phyloP scores from a whole-genome alignment of 306 rosid genomes.

The Glycyrrhiza uralensis region DNA sequence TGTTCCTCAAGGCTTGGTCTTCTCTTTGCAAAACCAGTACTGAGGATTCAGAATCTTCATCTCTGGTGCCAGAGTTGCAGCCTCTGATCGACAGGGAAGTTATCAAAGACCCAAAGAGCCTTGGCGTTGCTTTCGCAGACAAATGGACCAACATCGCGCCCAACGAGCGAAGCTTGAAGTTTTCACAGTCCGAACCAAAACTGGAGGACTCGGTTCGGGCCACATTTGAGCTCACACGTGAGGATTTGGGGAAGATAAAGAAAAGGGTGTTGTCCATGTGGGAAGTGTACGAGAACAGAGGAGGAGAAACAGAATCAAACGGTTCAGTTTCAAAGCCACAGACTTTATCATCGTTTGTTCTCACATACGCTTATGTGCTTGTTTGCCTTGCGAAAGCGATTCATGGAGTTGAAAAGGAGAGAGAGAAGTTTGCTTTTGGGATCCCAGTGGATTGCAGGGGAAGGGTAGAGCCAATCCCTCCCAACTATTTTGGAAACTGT shows the following conservation, averaged over 20 bases:
- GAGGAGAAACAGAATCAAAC: not conserved
- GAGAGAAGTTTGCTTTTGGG: not conserved
- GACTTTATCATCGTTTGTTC: constrained; percentile 31
- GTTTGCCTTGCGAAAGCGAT: constrained; percentile 34
- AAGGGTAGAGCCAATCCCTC: constrained; percentile 13
- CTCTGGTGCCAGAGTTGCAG: constrained; percentile 19
- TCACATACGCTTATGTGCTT: constrained; percentile 22
- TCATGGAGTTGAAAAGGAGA: not conserved
- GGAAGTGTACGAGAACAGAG: not conserved
- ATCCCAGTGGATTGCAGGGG: constrained; percentile 11
- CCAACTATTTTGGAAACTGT: constrained; percentile 20
- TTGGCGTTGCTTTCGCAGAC: not conserved
- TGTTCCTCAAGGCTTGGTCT: constrained; percentile 61
- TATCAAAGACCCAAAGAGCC: constrained; percentile 25
- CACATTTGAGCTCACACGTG: constrained; percentile 29
- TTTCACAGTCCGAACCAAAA: not conserved
- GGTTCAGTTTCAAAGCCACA: not conserved
- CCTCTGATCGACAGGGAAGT: constrained; percentile 41
- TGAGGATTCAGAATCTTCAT: not conserved
- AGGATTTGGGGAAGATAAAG: constrained; percentile 30
- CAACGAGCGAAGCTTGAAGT: not conserved
- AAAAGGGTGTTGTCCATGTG: constrained; percentile 20
- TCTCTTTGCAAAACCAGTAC: constrained; percentile 4
- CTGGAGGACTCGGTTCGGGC: constrained; percentile 29
- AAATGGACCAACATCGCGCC: not conserved